Conservation (phyloP, 75 land plant genomes). For the Cryptomeria japonica region DNA sequence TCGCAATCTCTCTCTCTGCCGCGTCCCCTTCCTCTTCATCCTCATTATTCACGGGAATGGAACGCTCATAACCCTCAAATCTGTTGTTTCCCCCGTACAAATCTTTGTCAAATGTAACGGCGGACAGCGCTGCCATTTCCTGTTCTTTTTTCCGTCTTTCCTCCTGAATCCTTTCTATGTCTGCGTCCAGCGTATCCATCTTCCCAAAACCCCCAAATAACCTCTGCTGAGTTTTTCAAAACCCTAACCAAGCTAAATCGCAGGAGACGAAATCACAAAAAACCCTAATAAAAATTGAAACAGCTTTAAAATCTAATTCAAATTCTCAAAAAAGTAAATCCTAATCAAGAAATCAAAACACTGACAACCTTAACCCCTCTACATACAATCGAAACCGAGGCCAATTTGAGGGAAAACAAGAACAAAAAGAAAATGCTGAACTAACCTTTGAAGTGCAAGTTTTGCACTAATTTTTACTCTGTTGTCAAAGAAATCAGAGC, state of each 20-base stretch:
- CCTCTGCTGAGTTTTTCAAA: neutral
- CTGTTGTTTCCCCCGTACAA: constrained; percentile 62
- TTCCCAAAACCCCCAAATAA: neutral
- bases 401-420: too few species aligned
- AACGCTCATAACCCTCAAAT: constrained; percentile 68
- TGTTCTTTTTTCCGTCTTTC: constrained; percentile 83
- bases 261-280: neutral
- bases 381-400: too few species aligned
- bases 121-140: constrained; percentile 59
- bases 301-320: too few species aligned
- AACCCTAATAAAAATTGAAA: too few species aligned
- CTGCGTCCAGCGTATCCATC: constrained; percentile 58
- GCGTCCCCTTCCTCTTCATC: constrained; percentile 69
- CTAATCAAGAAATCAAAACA: too few species aligned
- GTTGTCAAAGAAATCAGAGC: too few species aligned
- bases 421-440: too few species aligned
- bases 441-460: too few species aligned
- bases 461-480: too few species aligned
- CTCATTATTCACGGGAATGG: constrained; percentile 82
- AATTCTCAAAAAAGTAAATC: too few species aligned
- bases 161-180: constrained; percentile 80
- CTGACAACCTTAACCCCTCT: too few species aligned
- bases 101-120: constrained; percentile 75
- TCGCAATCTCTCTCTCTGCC: constrained; percentile 52
- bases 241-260: neutral